Evolutionary conservation across 768 basidiomycete genomes (phyloP).

Genomic region (Pisolithus microcarpus): DNA sequence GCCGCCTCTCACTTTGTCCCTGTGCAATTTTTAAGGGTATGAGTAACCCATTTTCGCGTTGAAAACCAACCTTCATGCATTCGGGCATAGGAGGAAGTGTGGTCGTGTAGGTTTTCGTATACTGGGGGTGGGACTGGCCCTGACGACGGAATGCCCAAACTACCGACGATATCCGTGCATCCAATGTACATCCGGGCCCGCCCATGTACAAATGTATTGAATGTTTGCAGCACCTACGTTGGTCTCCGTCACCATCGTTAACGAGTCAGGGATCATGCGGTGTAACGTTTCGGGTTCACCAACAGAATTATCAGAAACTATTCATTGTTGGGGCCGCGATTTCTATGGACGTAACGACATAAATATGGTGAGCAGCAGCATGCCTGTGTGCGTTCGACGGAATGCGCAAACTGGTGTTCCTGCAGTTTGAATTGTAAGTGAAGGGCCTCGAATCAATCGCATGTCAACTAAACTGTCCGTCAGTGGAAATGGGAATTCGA

Average conservation of each 20-base stretch:
- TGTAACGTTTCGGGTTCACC: too few species aligned
- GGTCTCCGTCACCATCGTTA: too few species aligned
- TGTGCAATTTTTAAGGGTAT: slow-evolving; percentile 68
- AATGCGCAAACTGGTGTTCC: neutral
- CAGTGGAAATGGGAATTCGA: slow-evolving; percentile 58
- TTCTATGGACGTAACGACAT: slow-evolving; percentile 66
- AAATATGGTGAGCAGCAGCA: slow-evolving; percentile 45
- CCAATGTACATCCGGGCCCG: neutral
- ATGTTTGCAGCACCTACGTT: too few species aligned
- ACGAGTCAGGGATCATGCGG: too few species aligned
- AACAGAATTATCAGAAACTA: too few species aligned
- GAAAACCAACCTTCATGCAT: neutral
- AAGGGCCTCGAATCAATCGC: neutral
- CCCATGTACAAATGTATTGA: neutral
- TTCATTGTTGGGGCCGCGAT: slow-evolving; percentile 27
- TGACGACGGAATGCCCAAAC: slow-evolving; percentile 28
- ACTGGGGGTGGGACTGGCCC: neutral
- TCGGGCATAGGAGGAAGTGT: slow-evolving; percentile 45
- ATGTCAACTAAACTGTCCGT: neutral
- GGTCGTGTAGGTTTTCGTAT: slow-evolving; percentile 40
- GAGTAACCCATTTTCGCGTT: slow-evolving; percentile 4
- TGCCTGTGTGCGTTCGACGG: neutral
- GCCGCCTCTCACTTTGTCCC: slow-evolving; percentile 50
- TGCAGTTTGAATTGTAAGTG: slow-evolving; percentile 51
- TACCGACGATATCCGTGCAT: slow-evolving; percentile 43